Conservation (phyloP, 192 early-diverging fungal genomes). For the Backusella mclennaniae region DNA sequence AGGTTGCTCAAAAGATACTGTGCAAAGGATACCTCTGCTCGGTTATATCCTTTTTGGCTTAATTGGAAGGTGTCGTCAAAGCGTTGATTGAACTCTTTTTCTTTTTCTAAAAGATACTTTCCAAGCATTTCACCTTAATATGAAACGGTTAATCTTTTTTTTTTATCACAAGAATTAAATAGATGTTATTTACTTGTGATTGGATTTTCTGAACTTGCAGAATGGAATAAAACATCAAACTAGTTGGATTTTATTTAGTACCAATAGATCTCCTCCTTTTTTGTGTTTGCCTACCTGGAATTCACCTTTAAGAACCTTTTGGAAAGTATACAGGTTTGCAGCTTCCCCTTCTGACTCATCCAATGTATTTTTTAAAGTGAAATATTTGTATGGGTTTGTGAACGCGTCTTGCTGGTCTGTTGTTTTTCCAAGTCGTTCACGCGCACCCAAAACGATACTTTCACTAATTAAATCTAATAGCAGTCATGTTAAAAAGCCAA, state of each 20-base stretch:
- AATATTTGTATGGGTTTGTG: constrained; percentile 15
- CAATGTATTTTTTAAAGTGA: constrained; percentile 37
- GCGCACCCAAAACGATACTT: constrained; percentile 28
- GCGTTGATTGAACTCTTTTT: constrained; percentile 57
- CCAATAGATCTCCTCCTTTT: background rate
- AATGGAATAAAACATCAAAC: constrained; percentile 58
- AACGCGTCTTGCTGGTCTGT: constrained; percentile 21
- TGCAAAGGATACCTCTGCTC: constrained; percentile 68
- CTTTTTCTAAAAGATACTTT: background rate
- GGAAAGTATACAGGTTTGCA: constrained; percentile 59
- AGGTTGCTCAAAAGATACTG: constrained; percentile 77
- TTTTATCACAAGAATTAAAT: background rate
- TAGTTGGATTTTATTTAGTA: constrained; percentile 8
- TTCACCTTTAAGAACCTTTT: constrained; percentile 57
- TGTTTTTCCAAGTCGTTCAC: background rate
- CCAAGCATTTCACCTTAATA: constrained; percentile 11
- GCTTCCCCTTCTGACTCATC: constrained; percentile 22
- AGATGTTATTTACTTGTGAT: constrained; percentile 8
- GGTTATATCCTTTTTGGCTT: constrained; percentile 59
- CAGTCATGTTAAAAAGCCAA: background rate
- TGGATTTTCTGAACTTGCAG: constrained; percentile 30
- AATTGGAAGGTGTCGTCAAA: constrained; percentile 78
- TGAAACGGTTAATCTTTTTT: background rate
- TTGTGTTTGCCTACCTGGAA: constrained; percentile 53
- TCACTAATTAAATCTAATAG: constrained; percentile 34